A percentile compares a stretch with the other conserved stretches of the same genome.
phyloP scores from a whole-genome alignment of 805 yeast genomes.

The Zygoascus biomembranicola region DNA sequence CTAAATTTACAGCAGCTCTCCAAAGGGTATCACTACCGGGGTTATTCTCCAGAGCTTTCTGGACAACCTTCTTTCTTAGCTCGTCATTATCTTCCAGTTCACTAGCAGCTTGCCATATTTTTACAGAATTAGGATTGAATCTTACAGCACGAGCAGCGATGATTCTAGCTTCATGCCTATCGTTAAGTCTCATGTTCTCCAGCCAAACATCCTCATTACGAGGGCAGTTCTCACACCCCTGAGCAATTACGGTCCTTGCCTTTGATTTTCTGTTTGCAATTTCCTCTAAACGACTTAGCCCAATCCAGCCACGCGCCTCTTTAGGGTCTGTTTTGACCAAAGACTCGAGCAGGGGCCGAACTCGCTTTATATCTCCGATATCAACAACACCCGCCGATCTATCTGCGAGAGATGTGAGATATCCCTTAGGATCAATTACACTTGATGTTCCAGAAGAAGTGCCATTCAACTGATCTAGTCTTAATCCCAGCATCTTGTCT shows the following conservation, averaged over 20 bases:
- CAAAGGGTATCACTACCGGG: slow-evolving; percentile 59
- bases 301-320: slow-evolving; percentile 76
- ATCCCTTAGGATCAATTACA: slow-evolving; percentile 32
- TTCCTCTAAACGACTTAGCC: slow-evolving; percentile 73
- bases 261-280: slow-evolving; percentile 43
- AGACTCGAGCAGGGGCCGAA: slow-evolving; percentile 54
- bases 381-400: slow-evolving; percentile 23
- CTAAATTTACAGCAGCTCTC: slow-evolving; percentile 55
- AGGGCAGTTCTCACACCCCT: slow-evolving; percentile 69
- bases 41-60: slow-evolving; percentile 60
- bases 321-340: slow-evolving; percentile 64
- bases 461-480: slow-evolving; percentile 36
- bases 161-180: slow-evolving; percentile 41
- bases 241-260: slow-evolving; percentile 57
- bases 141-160: slow-evolving; percentile 61
- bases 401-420: slow-evolving; percentile 34
- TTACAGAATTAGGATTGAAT: slow-evolving; percentile 45
- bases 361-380: slow-evolving; percentile 50
- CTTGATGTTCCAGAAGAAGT: slow-evolving; percentile 15
- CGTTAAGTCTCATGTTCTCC: slow-evolving; percentile 61
- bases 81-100: slow-evolving; percentile 52
- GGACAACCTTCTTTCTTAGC: slow-evolving; percentile 49
- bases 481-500: slow-evolving; percentile 48
- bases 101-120: slow-evolving; percentile 66
- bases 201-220: slow-evolving; percentile 72